A percentile compares a stretch with the other conserved stretches of the same genome.
Evolutionary conservation across 306 rosid genomes (phyloP).

Genomic region (barrel medic (Medicago truncatula)): DNA sequence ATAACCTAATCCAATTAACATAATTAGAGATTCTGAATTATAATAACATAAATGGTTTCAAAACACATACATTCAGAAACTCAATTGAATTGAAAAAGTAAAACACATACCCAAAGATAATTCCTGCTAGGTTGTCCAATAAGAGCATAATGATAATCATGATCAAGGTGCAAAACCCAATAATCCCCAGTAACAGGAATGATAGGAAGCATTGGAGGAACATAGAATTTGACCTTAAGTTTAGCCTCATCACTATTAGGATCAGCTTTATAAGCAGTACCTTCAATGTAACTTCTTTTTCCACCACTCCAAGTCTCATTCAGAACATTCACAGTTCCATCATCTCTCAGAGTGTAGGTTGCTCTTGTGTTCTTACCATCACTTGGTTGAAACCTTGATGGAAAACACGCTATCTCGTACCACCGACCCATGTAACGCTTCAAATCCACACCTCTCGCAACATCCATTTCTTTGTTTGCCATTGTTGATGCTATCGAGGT

Average conservation of each 20-base stretch:
- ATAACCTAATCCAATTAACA: not conserved
- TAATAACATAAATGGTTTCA: not conserved
- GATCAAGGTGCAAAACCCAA: conserved; percentile 83
- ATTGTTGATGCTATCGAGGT: conserved; percentile 20
- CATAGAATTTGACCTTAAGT: conserved; percentile 82
- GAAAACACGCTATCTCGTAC: conserved; percentile 94
- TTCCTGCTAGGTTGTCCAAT: conserved; percentile 80
- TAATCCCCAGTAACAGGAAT: conserved; percentile 80
- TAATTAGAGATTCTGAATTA: not conserved
- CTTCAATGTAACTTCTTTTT: conserved; percentile 61
- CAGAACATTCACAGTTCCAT: conserved; percentile 71
- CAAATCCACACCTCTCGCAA: conserved; percentile 64
- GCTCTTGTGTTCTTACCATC: conserved; percentile 80
- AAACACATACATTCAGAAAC: no score
- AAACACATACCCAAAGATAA: conserved; percentile 73
- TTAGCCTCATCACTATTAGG: conserved; percentile 80
- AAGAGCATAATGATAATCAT: conserved; percentile 71
- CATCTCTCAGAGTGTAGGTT: conserved; percentile 72
- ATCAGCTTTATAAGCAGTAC: conserved; percentile 77
- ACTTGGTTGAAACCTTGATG: conserved; percentile 72
- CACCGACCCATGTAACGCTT: conserved; percentile 87
- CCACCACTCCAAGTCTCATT: conserved; percentile 90
- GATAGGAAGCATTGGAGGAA: conserved; percentile 87
- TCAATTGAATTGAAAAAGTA: not conserved
- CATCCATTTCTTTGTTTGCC: conserved; percentile 74